Conservation (phyloP, 1,284 basidiomycete genomes). For the Takashimella koratensis region DNA sequence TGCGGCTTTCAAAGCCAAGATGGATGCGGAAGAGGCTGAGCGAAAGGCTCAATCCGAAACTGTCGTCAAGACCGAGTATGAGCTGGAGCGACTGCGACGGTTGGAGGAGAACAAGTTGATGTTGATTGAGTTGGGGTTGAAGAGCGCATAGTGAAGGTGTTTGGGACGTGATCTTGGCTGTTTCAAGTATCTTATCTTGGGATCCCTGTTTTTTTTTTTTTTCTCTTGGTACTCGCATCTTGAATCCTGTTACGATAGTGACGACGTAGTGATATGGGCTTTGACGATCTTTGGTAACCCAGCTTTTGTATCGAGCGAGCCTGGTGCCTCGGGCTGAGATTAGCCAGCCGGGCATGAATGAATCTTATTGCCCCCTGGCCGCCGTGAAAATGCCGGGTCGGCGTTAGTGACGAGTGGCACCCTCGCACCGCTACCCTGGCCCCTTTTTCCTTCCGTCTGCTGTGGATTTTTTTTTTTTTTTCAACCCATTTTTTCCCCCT, state of each 20-base stretch:
- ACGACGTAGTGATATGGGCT: not conserved
- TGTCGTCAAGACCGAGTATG: conserved; percentile 5
- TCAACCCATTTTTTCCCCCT: not conserved
- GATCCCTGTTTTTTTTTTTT: not conserved
- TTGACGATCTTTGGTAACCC: not conserved
- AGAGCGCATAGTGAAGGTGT: not conserved
- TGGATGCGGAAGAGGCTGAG: not conserved
- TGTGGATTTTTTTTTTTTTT: not conserved
- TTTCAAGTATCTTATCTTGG: not conserved
- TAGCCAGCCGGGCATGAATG: no score
- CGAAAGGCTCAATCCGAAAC: not conserved
- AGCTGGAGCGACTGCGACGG: conserved; percentile 4
- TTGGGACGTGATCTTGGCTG: no score
- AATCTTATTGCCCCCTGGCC: no score
- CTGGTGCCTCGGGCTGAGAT: no score
- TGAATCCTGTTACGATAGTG: not conserved
- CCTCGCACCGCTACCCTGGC: not conserved
- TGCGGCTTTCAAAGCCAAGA: not conserved
- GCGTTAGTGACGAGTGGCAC: no score
- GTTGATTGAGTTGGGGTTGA: conserved; percentile 6
- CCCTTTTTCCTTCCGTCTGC: not conserved
- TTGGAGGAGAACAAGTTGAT: conserved; percentile 10
- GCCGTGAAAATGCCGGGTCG: no score
- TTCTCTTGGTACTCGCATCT: not conserved
- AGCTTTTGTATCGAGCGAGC: no score